A percentile compares a stretch with the other conserved stretches of the same genome.
These are phyloP conservation scores for Colletotrichum coccodes DNA, from an alignment of 2,329 filamentous ascomycete species.

Conservation along the genomic window DNA sequence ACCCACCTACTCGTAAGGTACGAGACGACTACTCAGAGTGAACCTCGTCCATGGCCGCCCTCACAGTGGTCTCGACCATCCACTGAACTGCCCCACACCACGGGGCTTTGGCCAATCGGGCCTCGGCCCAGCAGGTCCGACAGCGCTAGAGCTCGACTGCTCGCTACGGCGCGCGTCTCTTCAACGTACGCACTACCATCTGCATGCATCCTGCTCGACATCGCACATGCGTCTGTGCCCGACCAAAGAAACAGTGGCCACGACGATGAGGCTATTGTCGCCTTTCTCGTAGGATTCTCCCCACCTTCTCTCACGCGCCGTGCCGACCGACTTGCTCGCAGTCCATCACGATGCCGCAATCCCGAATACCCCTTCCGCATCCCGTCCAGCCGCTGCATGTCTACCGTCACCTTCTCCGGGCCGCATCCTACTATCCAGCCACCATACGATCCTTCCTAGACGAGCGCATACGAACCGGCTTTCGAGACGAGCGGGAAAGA, in stretches of 20 bases:
- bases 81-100: neutral
- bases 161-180: neutral
- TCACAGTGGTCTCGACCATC: neutral
- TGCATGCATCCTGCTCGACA: conserved; percentile 31
- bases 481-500: conserved; percentile 45
- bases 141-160: neutral
- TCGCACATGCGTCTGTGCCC: conserved; percentile 26
- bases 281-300: neutral
- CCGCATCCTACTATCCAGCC: conserved; percentile 68
- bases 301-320: no score
- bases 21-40: neutral
- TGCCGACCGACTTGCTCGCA: no score
- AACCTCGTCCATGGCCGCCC: neutral
- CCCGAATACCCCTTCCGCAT: conserved; percentile 43
- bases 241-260: neutral
- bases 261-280: neutral
- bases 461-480: conserved; percentile 54
- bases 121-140: neutral
- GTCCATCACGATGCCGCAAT: conserved; percentile 3
- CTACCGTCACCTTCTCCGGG: conserved; percentile 70
- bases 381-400: conserved; percentile 52
- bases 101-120: conserved; percentile 15
- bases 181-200: conserved; percentile 8
- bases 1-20: no score
- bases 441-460: conserved; percentile 57